phyloP scores from a whole-genome alignment of 805 yeast genomes.

The Lachancea meyersii region DNA sequence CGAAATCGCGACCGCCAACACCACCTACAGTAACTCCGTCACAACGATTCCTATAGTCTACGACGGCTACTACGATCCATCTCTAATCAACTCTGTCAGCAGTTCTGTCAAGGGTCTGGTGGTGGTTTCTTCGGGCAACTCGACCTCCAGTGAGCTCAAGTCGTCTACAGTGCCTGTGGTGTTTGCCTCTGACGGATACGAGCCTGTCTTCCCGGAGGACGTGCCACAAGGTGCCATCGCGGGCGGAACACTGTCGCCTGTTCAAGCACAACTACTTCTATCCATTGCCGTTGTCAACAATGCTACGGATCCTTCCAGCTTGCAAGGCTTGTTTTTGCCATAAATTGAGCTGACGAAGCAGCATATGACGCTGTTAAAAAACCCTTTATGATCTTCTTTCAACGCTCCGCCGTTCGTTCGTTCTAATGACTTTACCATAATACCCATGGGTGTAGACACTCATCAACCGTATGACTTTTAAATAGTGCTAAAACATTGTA shows the following conservation, averaged over 20 bases:
- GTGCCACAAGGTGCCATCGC: conserved; percentile 25
- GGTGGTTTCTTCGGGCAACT: conserved; percentile 21
- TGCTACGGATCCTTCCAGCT: conserved; percentile 11
- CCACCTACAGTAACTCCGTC: conserved; percentile 12
- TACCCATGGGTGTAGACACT: not conserved
- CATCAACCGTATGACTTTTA: not conserved
- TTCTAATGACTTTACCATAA: not conserved
- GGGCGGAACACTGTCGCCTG: conserved; percentile 30
- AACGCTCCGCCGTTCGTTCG: not conserved
- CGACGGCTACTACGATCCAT: conserved; percentile 21
- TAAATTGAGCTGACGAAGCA: conserved; percentile 2
- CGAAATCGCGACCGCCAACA: conserved; percentile 11
- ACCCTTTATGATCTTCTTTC: not conserved
- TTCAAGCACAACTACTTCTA: conserved; percentile 29
- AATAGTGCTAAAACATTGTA: not conserved
- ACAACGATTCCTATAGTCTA: conserved; percentile 26
- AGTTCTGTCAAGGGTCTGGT: conserved; percentile 22
- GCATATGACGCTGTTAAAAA: not conserved
- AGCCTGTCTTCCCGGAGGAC: conserved; percentile 14
- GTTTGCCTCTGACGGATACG: conserved; percentile 22
- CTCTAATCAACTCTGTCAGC: conserved; percentile 15
- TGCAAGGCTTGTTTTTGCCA: conserved; percentile 10
- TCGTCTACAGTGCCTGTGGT: conserved; percentile 21
- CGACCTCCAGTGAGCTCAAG: conserved; percentile 16
- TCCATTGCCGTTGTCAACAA: conserved; percentile 27